Base-by-base conservation (phyloP, 2,329 filamentous ascomycete species). In the Penicillium hesseltinei region DNA sequence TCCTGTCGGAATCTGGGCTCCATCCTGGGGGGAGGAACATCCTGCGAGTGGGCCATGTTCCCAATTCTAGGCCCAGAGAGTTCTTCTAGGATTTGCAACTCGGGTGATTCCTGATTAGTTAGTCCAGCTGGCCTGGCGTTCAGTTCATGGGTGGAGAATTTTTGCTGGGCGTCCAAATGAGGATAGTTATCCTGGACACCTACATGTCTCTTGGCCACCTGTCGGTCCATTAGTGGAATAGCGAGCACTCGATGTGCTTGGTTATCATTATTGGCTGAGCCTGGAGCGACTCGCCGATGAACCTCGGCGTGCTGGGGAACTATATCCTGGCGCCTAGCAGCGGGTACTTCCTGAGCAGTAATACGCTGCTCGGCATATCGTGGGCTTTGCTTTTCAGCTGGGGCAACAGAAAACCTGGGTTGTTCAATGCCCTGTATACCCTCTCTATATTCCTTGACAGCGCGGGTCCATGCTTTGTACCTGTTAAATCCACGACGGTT, bases 381-480 rank as follows among this genome's bases (percentile, higher is more conserved):
- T 25, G 62, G 58, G 31, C 59, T 63, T 53, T 50, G 62, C 39
- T 62, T 53, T 53, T 61, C 62, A 40, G 60, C 45, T 2, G 51
- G 47, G 3, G 38, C 46, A 47, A 56, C 49, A 42, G 51, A 45
- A 40, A 58, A 40, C 17, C 48, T 62, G 5, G 47, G 57, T 42
- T 63, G 60, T 46, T 61, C 55, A 52, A 60, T 54, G n/a, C 33
- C 56, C 43, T 63, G 63, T 31, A 59, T 62, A 49, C 64, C 64
- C 38, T 72, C 70, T 51, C 72, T 73, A 62, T 76, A 77, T 50
- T 73, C 69, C 60, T 73, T 71, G 59, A 75, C 68, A 23, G 77
- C 77, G 57, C 76, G 75, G 55, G 79, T 75, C 77, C 77, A 80
- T 45, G 77, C 75, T 64, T 77, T 73, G 59, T 78, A 79, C 62